Evolutionary conservation across 768 basidiomycete genomes (phyloP).

Genomic region (Royoungia palumana): DNA sequence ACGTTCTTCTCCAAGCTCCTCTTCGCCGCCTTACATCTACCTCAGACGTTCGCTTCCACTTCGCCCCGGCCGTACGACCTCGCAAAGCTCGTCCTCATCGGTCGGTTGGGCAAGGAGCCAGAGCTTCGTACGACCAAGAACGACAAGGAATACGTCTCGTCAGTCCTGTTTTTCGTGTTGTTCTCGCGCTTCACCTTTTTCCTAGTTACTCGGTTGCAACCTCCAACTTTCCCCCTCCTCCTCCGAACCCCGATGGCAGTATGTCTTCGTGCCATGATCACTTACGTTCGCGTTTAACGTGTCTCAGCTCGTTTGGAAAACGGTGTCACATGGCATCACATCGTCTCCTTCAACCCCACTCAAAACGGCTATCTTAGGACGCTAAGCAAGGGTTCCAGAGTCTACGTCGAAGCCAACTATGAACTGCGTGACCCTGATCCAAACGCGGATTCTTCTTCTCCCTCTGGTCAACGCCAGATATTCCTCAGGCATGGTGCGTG

Average conservation of each 20-base stretch:
- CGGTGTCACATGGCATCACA: constrained; percentile 69
- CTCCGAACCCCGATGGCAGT: constrained; percentile 62
- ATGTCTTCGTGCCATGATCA: constrained; percentile 21
- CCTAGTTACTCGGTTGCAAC: constrained; percentile 78
- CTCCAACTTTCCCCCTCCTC: constrained; percentile 53
- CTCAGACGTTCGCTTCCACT: constrained; percentile 64
- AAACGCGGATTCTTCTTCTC: constrained; percentile 60
- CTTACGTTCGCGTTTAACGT: background rate
- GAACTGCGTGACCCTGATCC: constrained; percentile 73
- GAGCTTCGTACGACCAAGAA: constrained; percentile 64
- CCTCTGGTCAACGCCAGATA: constrained; percentile 76
- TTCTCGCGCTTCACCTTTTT: background rate
- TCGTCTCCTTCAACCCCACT: constrained; percentile 66
- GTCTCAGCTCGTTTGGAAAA: constrained; percentile 49
- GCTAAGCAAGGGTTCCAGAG: constrained; percentile 66
- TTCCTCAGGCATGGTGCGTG: constrained; percentile 73
- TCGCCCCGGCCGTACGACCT: constrained; percentile 55
- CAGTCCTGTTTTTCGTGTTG: constrained; percentile 24
- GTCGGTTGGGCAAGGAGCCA: constrained; percentile 68
- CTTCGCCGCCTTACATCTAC: background rate
- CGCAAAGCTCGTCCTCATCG: constrained; percentile 75
- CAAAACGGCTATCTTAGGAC: constrained; percentile 63
- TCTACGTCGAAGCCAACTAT: constrained; percentile 78
- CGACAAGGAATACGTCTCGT: constrained; percentile 79
- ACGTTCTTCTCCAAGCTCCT: constrained; percentile 8